phyloP scores from a whole-genome alignment of 1,139 yeast genomes.

The Lipomyces yarrowii region DNA sequence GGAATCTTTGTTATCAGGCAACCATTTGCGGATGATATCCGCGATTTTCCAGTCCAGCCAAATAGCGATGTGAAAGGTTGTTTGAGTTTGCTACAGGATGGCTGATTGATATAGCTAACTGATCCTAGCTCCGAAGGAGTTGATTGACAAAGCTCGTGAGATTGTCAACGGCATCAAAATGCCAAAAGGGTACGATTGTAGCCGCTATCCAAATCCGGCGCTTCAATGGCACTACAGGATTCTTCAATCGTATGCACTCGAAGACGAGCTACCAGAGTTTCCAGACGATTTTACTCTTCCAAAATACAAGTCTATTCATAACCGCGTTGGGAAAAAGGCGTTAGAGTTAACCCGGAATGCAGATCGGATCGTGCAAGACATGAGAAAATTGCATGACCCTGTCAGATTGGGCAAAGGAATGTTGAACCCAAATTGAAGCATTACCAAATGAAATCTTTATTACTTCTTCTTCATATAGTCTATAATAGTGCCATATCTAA shows the following conservation, averaged over 20 bases:
- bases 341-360: not conserved
- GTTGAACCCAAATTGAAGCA: not conserved
- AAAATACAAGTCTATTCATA: conserved; percentile 42
- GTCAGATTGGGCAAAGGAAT: not conserved
- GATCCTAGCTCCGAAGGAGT: conserved; percentile 38
- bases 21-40: conserved; percentile 46
- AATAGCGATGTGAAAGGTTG: not conserved
- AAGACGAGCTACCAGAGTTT: conserved; percentile 50
- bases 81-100: not conserved
- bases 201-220: conserved; percentile 64
- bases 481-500: not conserved
- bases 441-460: too few species aligned
- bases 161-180: conserved; percentile 50
- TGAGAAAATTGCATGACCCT: not conserved
- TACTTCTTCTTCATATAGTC: not conserved
- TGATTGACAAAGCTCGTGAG: conserved; percentile 45
- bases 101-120: not conserved
- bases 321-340: conserved; percentile 14
- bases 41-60: conserved; percentile 37
- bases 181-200: conserved; percentile 57
- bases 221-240: conserved; percentile 67
- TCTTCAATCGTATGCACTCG: conserved; percentile 64
- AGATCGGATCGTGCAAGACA: not conserved
- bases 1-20: conserved; percentile 45
- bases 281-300: conserved; percentile 43